Conservation (phyloP, 2,329 filamentous ascomycete species). For the Fusarium pilosicola region DNA sequence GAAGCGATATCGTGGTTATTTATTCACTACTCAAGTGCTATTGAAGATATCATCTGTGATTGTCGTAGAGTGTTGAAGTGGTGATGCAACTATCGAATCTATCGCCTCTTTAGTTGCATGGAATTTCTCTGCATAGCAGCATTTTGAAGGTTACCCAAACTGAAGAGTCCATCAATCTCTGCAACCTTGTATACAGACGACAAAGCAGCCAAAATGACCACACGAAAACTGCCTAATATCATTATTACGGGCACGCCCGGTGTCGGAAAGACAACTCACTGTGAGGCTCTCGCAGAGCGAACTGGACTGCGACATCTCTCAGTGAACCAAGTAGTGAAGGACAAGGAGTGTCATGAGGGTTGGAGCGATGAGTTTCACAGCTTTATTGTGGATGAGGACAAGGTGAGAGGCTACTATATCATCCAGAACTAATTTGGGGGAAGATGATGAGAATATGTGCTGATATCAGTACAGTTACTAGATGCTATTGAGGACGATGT, state of each 20-base stretch:
- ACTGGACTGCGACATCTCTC: constrained; percentile 84
- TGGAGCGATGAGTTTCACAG: constrained; percentile 87
- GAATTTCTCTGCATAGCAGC: constrained; percentile 5
- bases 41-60: not conserved
- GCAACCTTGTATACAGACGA: constrained; percentile 17
- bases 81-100: constrained; percentile 23
- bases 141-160: constrained; percentile 11
- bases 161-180: constrained; percentile 36
- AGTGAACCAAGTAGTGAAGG: constrained; percentile 92
- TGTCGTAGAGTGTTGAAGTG: not conserved
- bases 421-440: no score
- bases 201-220: constrained; percentile 39
- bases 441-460: not conserved
- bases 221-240: constrained; percentile 79
- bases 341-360: constrained; percentile 85
- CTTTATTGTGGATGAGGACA: constrained; percentile 97
- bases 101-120: constrained; percentile 36
- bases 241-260: constrained; percentile 96
- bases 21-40: constrained; percentile 3
- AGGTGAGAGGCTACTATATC: constrained; percentile 62
- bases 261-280: constrained; percentile 94
- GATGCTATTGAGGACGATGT: constrained; percentile 89
- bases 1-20: constrained; percentile 38
- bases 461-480: constrained; percentile 67
- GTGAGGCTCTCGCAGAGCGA: constrained; percentile 79